Evolutionary conservation across 768 basidiomycete species (phyloP).

Genomic region (Kwoniella botswanensis): DNA sequence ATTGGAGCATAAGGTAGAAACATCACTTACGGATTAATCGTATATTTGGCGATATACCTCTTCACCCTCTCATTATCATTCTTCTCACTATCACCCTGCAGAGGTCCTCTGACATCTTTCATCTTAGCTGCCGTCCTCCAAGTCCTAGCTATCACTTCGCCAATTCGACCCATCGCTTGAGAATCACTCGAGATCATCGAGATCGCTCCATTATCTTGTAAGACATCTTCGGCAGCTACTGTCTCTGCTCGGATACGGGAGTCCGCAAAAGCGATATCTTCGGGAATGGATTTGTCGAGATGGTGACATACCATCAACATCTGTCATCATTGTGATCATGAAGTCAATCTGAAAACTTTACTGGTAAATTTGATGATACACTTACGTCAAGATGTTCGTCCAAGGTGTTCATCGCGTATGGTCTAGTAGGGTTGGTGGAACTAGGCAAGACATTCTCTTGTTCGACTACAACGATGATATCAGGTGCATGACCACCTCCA

Average conservation of each 20-base stretch:
- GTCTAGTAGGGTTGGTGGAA: constrained; percentile 95
- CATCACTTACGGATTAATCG: constrained; percentile 85
- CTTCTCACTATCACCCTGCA: constrained; percentile 74
- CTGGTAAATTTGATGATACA: background rate
- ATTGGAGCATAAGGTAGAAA: background rate
- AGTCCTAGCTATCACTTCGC: constrained; percentile 87
- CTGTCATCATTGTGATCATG: constrained; percentile 62
- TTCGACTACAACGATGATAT: constrained; percentile 96
- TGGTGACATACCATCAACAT: constrained; percentile 99
- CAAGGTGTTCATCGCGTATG: constrained; percentile 86
- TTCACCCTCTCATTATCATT: constrained; percentile 90
- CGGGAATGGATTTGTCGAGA: constrained; percentile 84
- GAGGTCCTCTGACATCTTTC: constrained; percentile 75
- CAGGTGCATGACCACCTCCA: constrained; percentile 95
- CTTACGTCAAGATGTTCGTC: constrained; percentile 96
- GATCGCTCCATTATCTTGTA: constrained; percentile 91
- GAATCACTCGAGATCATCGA: constrained; percentile 96
- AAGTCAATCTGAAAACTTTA: too few species aligned
- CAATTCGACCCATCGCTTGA: constrained; percentile 98
- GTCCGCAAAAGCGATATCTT: constrained; percentile 94
- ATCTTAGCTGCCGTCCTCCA: constrained; percentile 99
- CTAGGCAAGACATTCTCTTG: constrained; percentile 87
- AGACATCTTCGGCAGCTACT: constrained; percentile 93
- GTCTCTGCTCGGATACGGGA: constrained; percentile 97
- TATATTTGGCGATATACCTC: constrained; percentile 94